These are phyloP conservation scores for Aspergillus nidulans DNA, from an alignment of 495 filamentous ascomycete genomes.

Conservation along the genomic window DNA sequence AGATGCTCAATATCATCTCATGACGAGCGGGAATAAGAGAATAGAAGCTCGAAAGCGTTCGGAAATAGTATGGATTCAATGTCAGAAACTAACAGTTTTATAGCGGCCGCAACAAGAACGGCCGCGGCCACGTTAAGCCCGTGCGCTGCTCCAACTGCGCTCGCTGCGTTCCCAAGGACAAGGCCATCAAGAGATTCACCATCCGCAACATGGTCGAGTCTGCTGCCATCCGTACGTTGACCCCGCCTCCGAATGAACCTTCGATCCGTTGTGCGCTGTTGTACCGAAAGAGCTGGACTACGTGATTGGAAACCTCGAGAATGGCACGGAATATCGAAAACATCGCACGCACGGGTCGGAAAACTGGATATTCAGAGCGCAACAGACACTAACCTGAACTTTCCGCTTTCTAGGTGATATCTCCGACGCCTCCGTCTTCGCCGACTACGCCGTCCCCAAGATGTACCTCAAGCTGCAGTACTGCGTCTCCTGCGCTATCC, in stretches of 20 bases:
- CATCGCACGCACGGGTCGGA: conserved; percentile 1
- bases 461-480: conserved; percentile 99
- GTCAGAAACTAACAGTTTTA: conserved; percentile 20
- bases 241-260: conserved; percentile 11
- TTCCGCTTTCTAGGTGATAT: conserved; percentile 77
- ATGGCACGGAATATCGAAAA: conserved; percentile 11
- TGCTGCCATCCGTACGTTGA: conserved; percentile 93
- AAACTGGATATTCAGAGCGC: neutral
- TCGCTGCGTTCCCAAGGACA: conserved; percentile 99
- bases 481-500: conserved; percentile 99
- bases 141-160: conserved; percentile 99
- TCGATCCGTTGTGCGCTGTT: conserved; percentile 16
- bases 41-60: neutral
- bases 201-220: conserved; percentile 99
- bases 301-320: neutral
- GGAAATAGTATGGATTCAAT: neutral
- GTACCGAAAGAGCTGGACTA: conserved; percentile 10
- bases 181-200: conserved; percentile 99
- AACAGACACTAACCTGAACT: conserved; percentile 11
- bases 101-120: conserved; percentile 99
- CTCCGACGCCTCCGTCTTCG: conserved; percentile 97
- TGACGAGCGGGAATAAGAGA: conserved; percentile 2
- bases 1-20: neutral
- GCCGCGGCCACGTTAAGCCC: conserved; percentile 98
- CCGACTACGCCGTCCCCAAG: conserved; percentile 99